Conservation (phyloP, 257 asterid species). For the Schizonepeta tenuifolia region DNA sequence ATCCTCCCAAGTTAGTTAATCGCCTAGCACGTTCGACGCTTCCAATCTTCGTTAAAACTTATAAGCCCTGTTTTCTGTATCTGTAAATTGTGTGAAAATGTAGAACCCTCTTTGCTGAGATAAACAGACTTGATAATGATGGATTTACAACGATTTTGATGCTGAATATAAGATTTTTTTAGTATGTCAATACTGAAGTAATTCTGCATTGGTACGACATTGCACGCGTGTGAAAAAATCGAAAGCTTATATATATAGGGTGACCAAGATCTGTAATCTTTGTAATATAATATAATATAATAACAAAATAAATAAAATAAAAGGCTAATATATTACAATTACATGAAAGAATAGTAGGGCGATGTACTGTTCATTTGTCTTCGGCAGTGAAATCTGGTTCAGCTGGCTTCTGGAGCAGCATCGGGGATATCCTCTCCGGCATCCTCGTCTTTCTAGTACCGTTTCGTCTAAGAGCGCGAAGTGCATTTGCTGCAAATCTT, state of each 20-base stretch:
- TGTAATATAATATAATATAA: background rate
- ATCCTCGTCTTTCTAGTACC: slow-evolving; percentile 62
- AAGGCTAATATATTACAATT: slow-evolving; percentile 34
- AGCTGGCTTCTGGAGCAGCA: slow-evolving; percentile 88
- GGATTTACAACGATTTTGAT: background rate
- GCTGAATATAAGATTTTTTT: background rate
- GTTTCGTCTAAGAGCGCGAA: slow-evolving; percentile 66
- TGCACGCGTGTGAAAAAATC: slow-evolving; percentile 5
- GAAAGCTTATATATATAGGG: background rate
- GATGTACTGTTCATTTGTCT: slow-evolving; percentile 42
- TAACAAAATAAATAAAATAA: background rate
- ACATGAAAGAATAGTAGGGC: slow-evolving; percentile 28
- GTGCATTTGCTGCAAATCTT: slow-evolving; percentile 89
- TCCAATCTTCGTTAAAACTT: background rate
- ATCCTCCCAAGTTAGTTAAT: slow-evolving; percentile 34
- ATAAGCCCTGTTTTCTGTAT: background rate
- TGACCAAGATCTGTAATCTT: background rate
- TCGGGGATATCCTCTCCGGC: slow-evolving; percentile 74
- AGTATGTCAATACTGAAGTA: background rate
- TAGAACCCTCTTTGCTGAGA: background rate
- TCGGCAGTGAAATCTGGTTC: slow-evolving; percentile 91
- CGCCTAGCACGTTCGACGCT: background rate
- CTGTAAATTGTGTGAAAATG: slow-evolving; percentile 25
- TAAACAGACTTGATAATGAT: background rate
- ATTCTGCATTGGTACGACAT: background rate